Conservation (phyloP, 1,284 basidiomycete genomes). For the Tilletia indica region DNA sequence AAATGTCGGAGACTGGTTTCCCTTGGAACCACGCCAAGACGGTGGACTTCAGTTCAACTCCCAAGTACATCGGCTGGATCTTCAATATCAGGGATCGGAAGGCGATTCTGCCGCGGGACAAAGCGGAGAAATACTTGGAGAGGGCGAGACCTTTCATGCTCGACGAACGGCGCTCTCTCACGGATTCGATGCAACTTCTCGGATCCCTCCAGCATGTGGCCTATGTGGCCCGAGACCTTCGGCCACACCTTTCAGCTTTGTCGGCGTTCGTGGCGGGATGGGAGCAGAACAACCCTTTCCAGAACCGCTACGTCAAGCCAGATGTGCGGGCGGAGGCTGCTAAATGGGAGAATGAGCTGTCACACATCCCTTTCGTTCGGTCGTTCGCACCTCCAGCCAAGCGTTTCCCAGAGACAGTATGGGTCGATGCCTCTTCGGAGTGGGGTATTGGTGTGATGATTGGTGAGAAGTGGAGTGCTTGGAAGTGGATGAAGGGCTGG, state of each 20-base stretch:
- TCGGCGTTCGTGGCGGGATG: not conserved
- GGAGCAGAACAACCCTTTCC: too few species aligned
- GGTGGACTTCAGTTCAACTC: not conserved
- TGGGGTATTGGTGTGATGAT: not conserved
- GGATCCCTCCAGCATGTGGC: constrained; percentile 5
- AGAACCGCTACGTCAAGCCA: too few species aligned
- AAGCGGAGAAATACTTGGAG: not conserved
- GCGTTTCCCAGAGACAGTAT: not conserved
- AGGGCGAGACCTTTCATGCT: not conserved
- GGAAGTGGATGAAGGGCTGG: not conserved
- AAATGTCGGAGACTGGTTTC: not conserved
- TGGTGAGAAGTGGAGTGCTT: not conserved
- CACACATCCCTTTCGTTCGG: too few species aligned
- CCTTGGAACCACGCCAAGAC: constrained; percentile 6
- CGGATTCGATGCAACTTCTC: not conserved
- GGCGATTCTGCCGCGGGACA: not conserved
- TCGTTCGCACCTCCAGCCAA: too few species aligned
- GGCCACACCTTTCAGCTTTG: not conserved
- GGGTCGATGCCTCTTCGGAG: not conserved
- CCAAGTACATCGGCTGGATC: not conserved
- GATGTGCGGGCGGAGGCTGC: too few species aligned
- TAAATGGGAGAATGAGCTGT: too few species aligned
- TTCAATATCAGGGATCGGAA: not conserved
- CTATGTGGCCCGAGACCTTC: not conserved
- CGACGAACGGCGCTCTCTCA: too few species aligned